Evolutionary conservation across 2,329 filamentous ascomycete genomes (phyloP).

Genomic region (Zarea fungicola): DNA sequence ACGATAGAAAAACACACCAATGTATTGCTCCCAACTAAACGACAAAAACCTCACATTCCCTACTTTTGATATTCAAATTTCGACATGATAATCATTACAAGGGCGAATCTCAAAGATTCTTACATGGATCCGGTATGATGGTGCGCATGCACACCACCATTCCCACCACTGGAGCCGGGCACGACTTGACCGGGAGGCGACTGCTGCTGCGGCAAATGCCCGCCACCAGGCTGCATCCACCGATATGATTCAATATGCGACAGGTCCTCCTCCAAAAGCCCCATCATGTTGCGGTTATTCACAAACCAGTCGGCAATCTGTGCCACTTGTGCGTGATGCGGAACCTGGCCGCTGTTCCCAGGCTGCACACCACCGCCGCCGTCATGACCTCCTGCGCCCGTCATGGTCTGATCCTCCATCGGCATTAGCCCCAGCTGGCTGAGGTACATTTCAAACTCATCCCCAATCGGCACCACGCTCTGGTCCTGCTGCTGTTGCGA

Average conservation of each 20-base stretch:
- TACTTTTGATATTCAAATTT: slow-evolving; percentile 3
- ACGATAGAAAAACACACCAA: too few relatives aligned
- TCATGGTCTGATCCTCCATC: slow-evolving; percentile 26
- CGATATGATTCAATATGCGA: slow-evolving; percentile 37
- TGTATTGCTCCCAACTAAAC: too few relatives aligned
- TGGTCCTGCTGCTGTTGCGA: slow-evolving; percentile 41
- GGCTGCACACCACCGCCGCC: slow-evolving; percentile 13
- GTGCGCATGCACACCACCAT: not conserved
- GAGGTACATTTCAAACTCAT: slow-evolving; percentile 61
- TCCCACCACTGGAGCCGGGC: not conserved
- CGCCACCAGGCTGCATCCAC: slow-evolving; percentile 26
- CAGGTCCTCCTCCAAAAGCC: slow-evolving; percentile 57
- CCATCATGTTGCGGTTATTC: slow-evolving; percentile 60
- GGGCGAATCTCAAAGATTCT: not conserved
- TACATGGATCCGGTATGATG: slow-evolving; percentile 11
- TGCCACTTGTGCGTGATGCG: slow-evolving; percentile 29
- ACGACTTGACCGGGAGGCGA: not conserved
- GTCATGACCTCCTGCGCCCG: slow-evolving; percentile 15
- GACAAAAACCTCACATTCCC: not conserved
- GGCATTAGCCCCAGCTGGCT: slow-evolving; percentile 58
- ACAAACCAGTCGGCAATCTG: slow-evolving; percentile 62
- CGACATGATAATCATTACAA: slow-evolving; percentile 14
- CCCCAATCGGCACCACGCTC: slow-evolving; percentile 44
- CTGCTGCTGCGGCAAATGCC: not conserved
- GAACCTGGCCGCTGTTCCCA: slow-evolving; percentile 10